These are phyloP conservation scores for Trichoderma asperellum DNA, from an alignment of 2,329 filamentous ascomycete genomes.

Conservation along the genomic window DNA sequence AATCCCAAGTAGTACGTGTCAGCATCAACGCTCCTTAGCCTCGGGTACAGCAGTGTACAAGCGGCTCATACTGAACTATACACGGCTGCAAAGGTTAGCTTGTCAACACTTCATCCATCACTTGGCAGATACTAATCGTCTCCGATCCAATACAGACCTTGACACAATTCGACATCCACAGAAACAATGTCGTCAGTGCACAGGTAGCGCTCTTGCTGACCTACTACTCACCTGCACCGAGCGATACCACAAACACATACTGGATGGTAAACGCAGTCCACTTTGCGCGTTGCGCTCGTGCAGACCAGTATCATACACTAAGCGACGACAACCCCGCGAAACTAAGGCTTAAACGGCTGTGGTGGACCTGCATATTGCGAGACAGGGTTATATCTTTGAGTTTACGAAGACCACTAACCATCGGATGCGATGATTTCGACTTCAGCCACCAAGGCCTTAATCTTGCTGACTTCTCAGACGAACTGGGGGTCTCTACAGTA, in stretches of 20 bases:
- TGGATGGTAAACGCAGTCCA: slow-evolving; percentile 24
- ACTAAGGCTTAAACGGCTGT: slow-evolving; percentile 20
- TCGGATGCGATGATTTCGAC: slow-evolving; percentile 23
- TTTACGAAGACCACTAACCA: slow-evolving; percentile 14
- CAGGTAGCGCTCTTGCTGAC: slow-evolving; percentile 22
- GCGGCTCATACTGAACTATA: slow-evolving; percentile 22
- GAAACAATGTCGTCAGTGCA: slow-evolving; percentile 17
- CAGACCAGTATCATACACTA: slow-evolving; percentile 17
- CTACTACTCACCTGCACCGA: slow-evolving; percentile 15
- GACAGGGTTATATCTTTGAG: slow-evolving; percentile 23
- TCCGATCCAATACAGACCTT: not conserved
- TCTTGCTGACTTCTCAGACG: slow-evolving; percentile 17
- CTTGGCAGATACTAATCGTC: not conserved
- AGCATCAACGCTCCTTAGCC: slow-evolving; percentile 7
- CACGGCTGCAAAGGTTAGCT: slow-evolving; percentile 4
- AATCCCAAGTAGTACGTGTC: slow-evolving; percentile 1
- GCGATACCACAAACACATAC: slow-evolving; percentile 23
- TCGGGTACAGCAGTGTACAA: slow-evolving; percentile 18
- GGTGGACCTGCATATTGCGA: slow-evolving; percentile 23
- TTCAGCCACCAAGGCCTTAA: slow-evolving; percentile 6
- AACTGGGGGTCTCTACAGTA: slow-evolving; percentile 11
- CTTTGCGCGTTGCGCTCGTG: slow-evolving; percentile 16
- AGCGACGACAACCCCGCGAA: not conserved
- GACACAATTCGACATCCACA: slow-evolving; percentile 22
- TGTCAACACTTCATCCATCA: not conserved